Evolutionary conservation across 2,329 filamentous ascomycete genomes (phyloP), one percentile per base, ranked within the genome.

Genomic region (Colletotrichum siamense): DNA sequence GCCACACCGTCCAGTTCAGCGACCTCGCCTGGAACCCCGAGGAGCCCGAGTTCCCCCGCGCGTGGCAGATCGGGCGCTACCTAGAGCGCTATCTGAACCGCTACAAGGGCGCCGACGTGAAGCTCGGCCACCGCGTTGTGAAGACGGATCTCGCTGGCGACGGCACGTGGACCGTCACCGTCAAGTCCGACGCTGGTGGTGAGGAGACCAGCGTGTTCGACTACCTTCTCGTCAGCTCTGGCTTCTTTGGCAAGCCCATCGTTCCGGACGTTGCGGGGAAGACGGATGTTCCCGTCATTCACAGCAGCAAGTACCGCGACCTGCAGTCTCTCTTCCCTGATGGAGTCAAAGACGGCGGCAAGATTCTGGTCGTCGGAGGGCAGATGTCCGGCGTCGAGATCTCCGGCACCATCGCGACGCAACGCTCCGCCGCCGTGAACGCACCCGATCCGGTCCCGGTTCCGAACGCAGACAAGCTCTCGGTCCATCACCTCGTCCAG

Each of bases 361-460:
- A 93, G 80, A 92, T 97, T 18, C 87, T 95, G 2, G 88, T 98
- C 1, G 91, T 96, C 1, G 95, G 95, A 1, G 95, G 95, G 1
- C 94, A 96, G 80, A 96, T 97, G 90, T 96, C 95, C 3, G 95
- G 95, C 1, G 91, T 94, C 7, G 95, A 98, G 85, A 93, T 94
- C 65, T 93, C 95, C 0, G 93, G 92, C 12, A 92, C 93, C 3
- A 91, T 96, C 66, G 94, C 94, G 13, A 88, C 92, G 6, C 92
- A 96, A 77, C 83, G 96, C 2, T 96, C 95, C 0, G 92, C 92
- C 8, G 89, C 90, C 4, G 83, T 84, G 15, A 87, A 94, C 81
- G 89, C 91, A 0, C 90, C 92, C 0, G 85, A 83, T 0, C 76
- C 84, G 2, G 87, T 83, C 34, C 70, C 79, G 0, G 83, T 91